Evolutionary conservation across 352 stramenopile genomes (phyloP), one percentile per base, ranked within the genome.

Genomic region (Phytophthora foliorum): DNA sequence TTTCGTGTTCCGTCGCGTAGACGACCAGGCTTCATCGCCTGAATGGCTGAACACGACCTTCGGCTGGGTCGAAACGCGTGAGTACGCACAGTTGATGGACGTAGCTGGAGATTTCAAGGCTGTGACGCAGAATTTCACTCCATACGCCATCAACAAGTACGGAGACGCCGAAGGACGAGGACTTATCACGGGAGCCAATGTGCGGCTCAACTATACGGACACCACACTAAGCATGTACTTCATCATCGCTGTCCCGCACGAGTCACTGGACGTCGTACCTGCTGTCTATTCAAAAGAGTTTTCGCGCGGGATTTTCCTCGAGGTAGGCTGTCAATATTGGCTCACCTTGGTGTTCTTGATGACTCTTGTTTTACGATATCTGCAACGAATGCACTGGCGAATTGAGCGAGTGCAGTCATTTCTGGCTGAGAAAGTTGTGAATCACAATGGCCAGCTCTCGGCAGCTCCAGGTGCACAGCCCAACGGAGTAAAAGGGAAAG

Each of bases 141-240:
- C 85, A 0, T 74, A 92, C 51, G 13, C 72, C 4, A 87, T 94
- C 24, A 95, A 95, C 73, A 81, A 86, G 51, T 93, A 94, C 57
- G 82, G 82, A 34, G 86, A 94, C 45, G 79, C 85, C 14, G 78
- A 90, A 36, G 73, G 73, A 1, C 56, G 54, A 21, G 86, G 85
- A 7, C 64, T 94, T 49, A 69, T 92, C 46, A 89, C 80, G 1
- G 89, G 86, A 11, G 63, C 64, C 22, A 97, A 95, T 50, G 48
- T 92, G 4, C 55, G 50, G 4, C 74, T 81, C 31, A 81, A 70
- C 39, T 92, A 86, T 61, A 85, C 71, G 16, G 86, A 90, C 58
- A 80, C 75, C 6, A 87, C 83, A 41, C 50, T 88, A 17, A 92
- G 76, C 57, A 95, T 95, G 86, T 97, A 97, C 77, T 93, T 95